Base-by-base conservation (phyloP, 225 moss, liverwort and hornwort species). In the Sphagnum contortum region DNA sequence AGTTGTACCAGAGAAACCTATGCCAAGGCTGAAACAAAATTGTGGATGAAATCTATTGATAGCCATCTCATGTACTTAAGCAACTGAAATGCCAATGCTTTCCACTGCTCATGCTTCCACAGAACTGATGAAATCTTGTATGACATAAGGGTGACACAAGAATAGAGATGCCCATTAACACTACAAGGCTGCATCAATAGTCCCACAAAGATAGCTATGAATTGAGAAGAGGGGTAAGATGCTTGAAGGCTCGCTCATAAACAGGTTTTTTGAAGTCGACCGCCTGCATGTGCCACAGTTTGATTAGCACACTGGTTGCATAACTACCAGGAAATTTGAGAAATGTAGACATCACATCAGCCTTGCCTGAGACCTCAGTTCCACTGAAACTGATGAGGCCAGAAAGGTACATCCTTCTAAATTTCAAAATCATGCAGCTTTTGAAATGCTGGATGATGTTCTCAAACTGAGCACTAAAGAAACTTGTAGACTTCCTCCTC, bases 261-360 rank as follows among this genome's bases (percentile, higher is more conserved):
- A 95, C 95, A n/a, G 72, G 74, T 64, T 77, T 90, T 64, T 92
- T 92, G 65, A 95, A 90, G 6, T 83, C 86, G 66, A 88, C 90
- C 47, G 76, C 90, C 89, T 92, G 88, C 50, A 76, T 44, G 71
- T 60, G 71, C 47, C 7, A 61, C 3, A 12, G 3, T 48, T 59
- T 48, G 57, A 47, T 46, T 12, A 12, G 46, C 48, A 61, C 45
- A 5, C n/a, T 5, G 45, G 7, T 59, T 29, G 9, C 46, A 11
- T 11, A 59, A 8, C 29, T 9, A 48, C 47, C 9, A 50, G 45
- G 47, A 48, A 10, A 61, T 29, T 29, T 29, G 65, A 57, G 44
- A 10, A 12, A 59, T 47, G n/a, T 45, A 60, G 49, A 9, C 60
- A 61, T 61, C 14, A 61, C 47, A 11, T 10, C 44, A 29, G 11